Conservation (phyloP, 345 rosid genomes). For the Cochlearia excelsa region DNA sequence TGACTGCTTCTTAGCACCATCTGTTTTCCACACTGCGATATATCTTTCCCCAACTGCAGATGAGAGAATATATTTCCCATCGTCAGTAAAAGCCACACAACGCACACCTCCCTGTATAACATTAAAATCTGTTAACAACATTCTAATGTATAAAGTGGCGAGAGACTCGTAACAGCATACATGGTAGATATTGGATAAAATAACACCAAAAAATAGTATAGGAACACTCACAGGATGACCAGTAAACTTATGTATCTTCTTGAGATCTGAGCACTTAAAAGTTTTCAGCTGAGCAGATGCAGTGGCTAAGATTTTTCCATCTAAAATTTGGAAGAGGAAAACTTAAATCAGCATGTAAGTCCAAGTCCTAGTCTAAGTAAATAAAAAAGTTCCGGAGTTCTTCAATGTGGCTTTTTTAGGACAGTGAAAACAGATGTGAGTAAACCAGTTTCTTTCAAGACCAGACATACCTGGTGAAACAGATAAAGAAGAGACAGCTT, state of each 20-base stretch:
- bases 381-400: neutral
- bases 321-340: slow-evolving; percentile 34
- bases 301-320: slow-evolving; percentile 72
- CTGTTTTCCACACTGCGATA: slow-evolving; percentile 72
- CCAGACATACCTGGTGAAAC: slow-evolving; percentile 63
- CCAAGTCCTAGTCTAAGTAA: neutral
- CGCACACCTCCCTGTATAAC: slow-evolving; percentile 68
- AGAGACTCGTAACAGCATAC: slow-evolving; percentile 2
- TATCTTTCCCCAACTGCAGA: slow-evolving; percentile 83
- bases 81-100: slow-evolving; percentile 67
- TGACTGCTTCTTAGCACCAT: slow-evolving; percentile 68
- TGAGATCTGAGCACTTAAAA: slow-evolving; percentile 63
- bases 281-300: slow-evolving; percentile 80
- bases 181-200: neutral
- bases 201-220: neutral
- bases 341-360: slow-evolving; percentile 26
- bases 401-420: slow-evolving; percentile 4
- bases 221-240: slow-evolving; percentile 91
- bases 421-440: slow-evolving; percentile 3
- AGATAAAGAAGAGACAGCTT: slow-evolving; percentile 69
- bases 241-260: slow-evolving; percentile 79
- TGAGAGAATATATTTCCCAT: slow-evolving; percentile 76
- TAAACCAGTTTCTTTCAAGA: neutral
- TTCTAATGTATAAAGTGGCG: neutral
- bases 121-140: slow-evolving; percentile 7